Evolutionary conservation across 306 rosid species (phyloP), one percentile per base, ranked within the genome.

Genomic region (Lathyrus sativus): DNA sequence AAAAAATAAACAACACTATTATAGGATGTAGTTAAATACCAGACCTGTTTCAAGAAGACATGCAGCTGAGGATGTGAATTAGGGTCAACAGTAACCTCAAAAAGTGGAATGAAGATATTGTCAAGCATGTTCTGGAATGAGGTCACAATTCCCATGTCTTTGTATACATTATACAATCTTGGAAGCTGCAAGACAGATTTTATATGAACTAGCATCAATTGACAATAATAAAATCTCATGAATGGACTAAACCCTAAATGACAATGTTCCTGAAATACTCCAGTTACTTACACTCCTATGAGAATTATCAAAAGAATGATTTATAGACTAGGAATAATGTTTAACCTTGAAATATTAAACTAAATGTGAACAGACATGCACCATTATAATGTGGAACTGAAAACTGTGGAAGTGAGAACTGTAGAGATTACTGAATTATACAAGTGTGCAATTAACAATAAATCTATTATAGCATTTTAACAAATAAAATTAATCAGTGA

Each of bases 21-120:
- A 24, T 7, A 33, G 28, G 61, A 65, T 29, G 43, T 7, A 46
- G 42, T 68, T 35, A 15, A 59, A 58, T 12, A 28, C 60, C 72
- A 69, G 46, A 93, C 98, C 98, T 93, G 87, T 69, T 90, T 93
- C 79, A 93, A 83, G 84, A 93, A 93, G 74, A 93, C 89, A 78
- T 93, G 96, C 83, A 93, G 82, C 74, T 93, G 97, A 33, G 98
- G 96, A 79, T 93, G 98, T 48, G 98, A 93, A 85, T 93, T 93
- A n/a, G 98, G 98, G 76, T 90, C 83, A 55, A 93, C 87, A 3
- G 98, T 86, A 66, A 82, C 98, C 85, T 93, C 98, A 79, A 93
- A 93, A 33, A 93, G 87, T 11, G 98, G 98, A 76, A 93, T 72
- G 70, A 93, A 93, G 84, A 93, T 88, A 78, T 93, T 93, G 81